phyloP scores from a whole-genome alignment of 306 rosid species.

The Hylodesmum podocarpum region DNA sequence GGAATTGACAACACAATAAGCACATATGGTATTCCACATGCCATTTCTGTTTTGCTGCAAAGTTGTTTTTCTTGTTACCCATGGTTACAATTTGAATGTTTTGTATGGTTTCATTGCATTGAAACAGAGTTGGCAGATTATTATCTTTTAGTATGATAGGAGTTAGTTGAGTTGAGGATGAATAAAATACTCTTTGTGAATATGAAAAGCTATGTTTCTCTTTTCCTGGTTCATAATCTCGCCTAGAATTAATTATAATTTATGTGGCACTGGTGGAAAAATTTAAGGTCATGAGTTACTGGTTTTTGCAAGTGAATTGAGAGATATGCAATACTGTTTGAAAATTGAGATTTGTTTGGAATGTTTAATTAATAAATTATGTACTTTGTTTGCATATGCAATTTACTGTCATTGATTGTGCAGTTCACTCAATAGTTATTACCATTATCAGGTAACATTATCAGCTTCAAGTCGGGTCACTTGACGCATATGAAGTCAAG shows the following conservation, averaged over 20 bases:
- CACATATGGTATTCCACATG: slow-evolving; percentile 69
- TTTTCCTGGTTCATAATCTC: neutral
- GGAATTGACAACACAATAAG: slow-evolving; percentile 96
- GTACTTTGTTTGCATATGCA: neutral
- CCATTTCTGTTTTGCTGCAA: slow-evolving; percentile 15
- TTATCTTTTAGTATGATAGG: neutral
- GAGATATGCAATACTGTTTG: neutral
- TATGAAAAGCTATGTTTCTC: neutral
- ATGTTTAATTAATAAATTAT: neutral
- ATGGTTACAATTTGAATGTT: neutral
- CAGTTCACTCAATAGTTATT: slow-evolving; percentile 27
- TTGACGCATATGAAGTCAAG: slow-evolving; percentile 58
- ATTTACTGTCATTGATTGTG: slow-evolving; percentile 23
- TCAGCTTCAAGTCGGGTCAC: slow-evolving; percentile 81
- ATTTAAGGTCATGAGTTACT: neutral
- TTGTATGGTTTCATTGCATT: neutral
- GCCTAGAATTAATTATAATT: neutral
- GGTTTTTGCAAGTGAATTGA: neutral
- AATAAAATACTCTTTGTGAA: neutral
- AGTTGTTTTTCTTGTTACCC: neutral
- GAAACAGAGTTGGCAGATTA: neutral
- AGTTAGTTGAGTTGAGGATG: neutral
- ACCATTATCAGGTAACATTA: slow-evolving; percentile 76
- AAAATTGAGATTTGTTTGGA: neutral
- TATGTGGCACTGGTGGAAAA: neutral